Percentiles rank a stretch among this genome's conserved stretches.
Evolutionary conservation across 352 stramenopile species (phyloP).

Genomic region (Phytophthora citrophthora): DNA sequence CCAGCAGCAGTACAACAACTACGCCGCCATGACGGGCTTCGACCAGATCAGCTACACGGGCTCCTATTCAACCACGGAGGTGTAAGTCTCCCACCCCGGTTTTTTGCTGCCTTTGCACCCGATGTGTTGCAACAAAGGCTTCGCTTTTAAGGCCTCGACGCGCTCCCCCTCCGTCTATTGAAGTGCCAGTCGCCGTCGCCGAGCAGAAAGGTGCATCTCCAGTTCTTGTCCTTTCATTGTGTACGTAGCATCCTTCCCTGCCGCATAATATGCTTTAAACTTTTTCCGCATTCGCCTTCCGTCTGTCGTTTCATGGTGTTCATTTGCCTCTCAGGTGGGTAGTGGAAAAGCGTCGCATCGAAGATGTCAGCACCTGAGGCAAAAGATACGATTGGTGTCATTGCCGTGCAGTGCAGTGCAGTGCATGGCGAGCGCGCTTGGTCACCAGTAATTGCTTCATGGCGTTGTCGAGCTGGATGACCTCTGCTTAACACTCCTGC

Average conservation of each 20-base stretch:
- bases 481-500: constrained; percentile 13
- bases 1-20: constrained; percentile 84
- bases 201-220: constrained; percentile 31
- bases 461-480: not conserved
- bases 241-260: constrained; percentile 40
- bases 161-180: not conserved
- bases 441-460: constrained; percentile 3
- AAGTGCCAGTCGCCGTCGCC: constrained; percentile 6
- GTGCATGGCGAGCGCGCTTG: not conserved
- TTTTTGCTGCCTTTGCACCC: constrained; percentile 8
- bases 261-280: constrained; percentile 29
- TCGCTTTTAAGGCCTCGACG: too few species aligned
- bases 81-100: constrained; percentile 35
- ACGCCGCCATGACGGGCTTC: constrained; percentile 81
- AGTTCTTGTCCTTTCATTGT: constrained; percentile 41
- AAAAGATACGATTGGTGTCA: constrained; percentile 8
- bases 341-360: not conserved
- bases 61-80: constrained; percentile 76
- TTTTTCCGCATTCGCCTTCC: constrained; percentile 9
- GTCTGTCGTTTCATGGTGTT: not conserved
- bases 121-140: too few species aligned
- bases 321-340: not conserved
- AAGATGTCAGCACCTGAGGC: not conserved
- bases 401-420: not conserved
- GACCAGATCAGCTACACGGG: constrained; percentile 79